A percentile compares a stretch with the other conserved stretches of the same genome.
These are phyloP conservation scores for Xylaria polymorpha DNA, from an alignment of 2,329 filamentous ascomycete species.

Conservation along the genomic window DNA sequence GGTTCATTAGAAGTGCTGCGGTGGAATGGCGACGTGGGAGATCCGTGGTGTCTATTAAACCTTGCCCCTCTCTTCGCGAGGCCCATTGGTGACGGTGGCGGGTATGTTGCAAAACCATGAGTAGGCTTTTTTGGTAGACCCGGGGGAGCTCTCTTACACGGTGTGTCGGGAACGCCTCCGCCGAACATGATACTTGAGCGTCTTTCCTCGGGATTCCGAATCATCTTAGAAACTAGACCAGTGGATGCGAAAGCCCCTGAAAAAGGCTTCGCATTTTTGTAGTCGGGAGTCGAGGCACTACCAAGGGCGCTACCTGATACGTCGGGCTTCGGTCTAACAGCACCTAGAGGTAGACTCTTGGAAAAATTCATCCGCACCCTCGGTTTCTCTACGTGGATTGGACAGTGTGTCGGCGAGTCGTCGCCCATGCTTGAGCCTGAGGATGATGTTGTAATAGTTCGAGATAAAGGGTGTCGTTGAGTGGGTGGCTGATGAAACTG, in stretches of 20 bases:
- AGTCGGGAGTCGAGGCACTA: slow-evolving; percentile 79
- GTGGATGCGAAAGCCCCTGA: slow-evolving; percentile 93
- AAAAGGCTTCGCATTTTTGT: slow-evolving; percentile 80
- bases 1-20: slow-evolving; percentile 65
- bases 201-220: slow-evolving; percentile 80
- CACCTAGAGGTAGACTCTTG: slow-evolving; percentile 72
- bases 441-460: slow-evolving; percentile 87
- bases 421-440: slow-evolving; percentile 82
- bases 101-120: slow-evolving; percentile 75
- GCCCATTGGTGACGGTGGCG: slow-evolving; percentile 62
- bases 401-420: slow-evolving; percentile 72
- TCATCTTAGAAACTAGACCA: slow-evolving; percentile 93
- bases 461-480: slow-evolving; percentile 84
- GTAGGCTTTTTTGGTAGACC: slow-evolving; percentile 56
- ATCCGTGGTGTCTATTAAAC: slow-evolving; percentile 76
- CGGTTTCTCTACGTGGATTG: slow-evolving; percentile 65
- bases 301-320: slow-evolving; percentile 31
- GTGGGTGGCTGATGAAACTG: slow-evolving; percentile 60
- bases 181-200: slow-evolving; percentile 64
- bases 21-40: slow-evolving; percentile 85
- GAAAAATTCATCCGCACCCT: slow-evolving; percentile 69
- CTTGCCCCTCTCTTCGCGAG: slow-evolving; percentile 71
- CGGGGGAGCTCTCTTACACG: slow-evolving; percentile 79
- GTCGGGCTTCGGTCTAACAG: slow-evolving; percentile 46
- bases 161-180: slow-evolving; percentile 85